These are phyloP conservation scores for Stagonosporopsis chrysanthemi DNA, from an alignment of 2,329 filamentous ascomycete species.

Conservation along the genomic window DNA sequence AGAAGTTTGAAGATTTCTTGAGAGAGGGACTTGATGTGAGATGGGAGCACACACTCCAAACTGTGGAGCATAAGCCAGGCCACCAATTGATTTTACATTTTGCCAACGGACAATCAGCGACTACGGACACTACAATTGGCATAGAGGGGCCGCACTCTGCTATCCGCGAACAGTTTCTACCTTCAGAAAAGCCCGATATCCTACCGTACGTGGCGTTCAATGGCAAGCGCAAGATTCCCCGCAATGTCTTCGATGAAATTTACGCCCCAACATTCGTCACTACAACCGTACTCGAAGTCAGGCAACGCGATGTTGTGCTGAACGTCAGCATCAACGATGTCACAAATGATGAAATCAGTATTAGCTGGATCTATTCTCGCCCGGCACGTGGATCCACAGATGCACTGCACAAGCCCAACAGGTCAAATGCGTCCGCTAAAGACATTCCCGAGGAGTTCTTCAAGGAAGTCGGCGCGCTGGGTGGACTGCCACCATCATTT, in stretches of 20 bases:
- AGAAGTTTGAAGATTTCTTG: conserved; percentile 46
- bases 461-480: conserved; percentile 40
- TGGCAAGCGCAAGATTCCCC: conserved; percentile 25
- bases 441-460: conserved; percentile 48
- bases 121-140: conserved; percentile 39
- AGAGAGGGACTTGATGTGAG: conserved; percentile 47
- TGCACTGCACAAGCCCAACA: conserved; percentile 44
- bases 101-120: conserved; percentile 19
- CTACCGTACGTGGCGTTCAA: conserved; percentile 51
- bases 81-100: conserved; percentile 12
- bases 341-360: conserved; percentile 32
- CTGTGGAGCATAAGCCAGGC: conserved; percentile 13
- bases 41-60: conserved; percentile 40
- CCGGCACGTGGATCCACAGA: conserved; percentile 38
- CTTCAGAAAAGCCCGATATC: conserved; percentile 36
- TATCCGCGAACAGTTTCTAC: conserved; percentile 37
- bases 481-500: conserved; percentile 41
- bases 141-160: conserved; percentile 51
- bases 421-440: conserved; percentile 40
- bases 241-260: conserved; percentile 29
- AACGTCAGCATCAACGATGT: conserved; percentile 43
- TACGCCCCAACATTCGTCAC: conserved; percentile 26
- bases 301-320: conserved; percentile 32
- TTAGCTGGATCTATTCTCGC: conserved; percentile 54
- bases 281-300: conserved; percentile 35